Percentiles rank a stretch among this genome's conserved stretches.
phyloP scores from a whole-genome alignment of 2,329 filamentous ascomycete genomes.

The Cladosporium sp. region DNA sequence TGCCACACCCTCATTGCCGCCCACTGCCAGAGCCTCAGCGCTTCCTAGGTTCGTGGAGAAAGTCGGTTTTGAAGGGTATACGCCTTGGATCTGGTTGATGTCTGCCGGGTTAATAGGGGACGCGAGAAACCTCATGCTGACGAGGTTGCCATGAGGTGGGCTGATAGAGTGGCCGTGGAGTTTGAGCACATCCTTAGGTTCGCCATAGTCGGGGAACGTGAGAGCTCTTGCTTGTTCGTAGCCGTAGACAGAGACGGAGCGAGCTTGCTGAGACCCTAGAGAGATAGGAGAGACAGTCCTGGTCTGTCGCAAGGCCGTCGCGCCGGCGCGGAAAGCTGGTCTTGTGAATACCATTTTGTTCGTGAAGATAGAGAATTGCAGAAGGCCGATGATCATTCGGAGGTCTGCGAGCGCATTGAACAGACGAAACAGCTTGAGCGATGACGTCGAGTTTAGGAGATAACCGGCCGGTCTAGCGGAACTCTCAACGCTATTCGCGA shows the following conservation, averaged over 20 bases:
- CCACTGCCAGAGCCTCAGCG: conserved; percentile 67
- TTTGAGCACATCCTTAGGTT: conserved; percentile 66
- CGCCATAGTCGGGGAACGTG: conserved; percentile 69
- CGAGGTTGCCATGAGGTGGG: conserved; percentile 62
- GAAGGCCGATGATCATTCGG: not conserved
- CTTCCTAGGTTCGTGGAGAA: conserved; percentile 78
- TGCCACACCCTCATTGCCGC: conserved; percentile 90
- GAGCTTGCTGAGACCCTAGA: conserved; percentile 22
- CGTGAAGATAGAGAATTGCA: not conserved
- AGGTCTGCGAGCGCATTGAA: not conserved
- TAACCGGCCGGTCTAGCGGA: not conserved
- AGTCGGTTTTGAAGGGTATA: conserved; percentile 80
- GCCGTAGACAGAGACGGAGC: conserved; percentile 60
- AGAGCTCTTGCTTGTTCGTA: conserved; percentile 84
- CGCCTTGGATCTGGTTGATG: conserved; percentile 96
- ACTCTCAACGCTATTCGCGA: not conserved
- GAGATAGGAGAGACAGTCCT: conserved; percentile 1
- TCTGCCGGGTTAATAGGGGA: conserved; percentile 95
- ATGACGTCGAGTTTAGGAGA: conserved; percentile 1
- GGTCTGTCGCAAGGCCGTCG: conserved; percentile 12
- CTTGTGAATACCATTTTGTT: conserved; percentile 23
- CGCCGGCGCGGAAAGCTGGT: conserved; percentile 14
- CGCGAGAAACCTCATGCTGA: conserved; percentile 84
- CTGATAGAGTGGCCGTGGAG: conserved; percentile 75
- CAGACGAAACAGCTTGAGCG: not conserved